Conservation (phyloP, 2,329 filamentous ascomycete genomes). For the Furcasterigmium furcatum region DNA sequence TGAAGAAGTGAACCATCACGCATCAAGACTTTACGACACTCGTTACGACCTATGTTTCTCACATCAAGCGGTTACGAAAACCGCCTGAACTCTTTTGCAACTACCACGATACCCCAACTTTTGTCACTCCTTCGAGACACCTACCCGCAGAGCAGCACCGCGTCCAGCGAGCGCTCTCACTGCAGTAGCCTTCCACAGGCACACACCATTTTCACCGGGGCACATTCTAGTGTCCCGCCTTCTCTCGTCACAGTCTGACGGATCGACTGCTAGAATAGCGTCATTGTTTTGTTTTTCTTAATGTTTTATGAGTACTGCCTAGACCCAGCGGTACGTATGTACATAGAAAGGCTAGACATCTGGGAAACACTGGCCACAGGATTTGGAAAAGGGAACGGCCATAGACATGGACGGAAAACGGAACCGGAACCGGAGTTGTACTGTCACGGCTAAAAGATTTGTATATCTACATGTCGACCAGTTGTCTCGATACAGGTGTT, state of each 20-base stretch:
- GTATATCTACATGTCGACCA: no score
- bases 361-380: no score
- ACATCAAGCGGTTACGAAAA: no score
- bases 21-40: background rate
- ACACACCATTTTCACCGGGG: conserved; percentile 8
- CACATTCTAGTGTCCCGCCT: background rate
- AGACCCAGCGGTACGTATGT: background rate
- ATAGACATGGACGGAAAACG: no score
- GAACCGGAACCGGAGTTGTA: no score
- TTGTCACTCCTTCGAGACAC: conserved; percentile 7
- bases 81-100: no score
- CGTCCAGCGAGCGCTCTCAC: no score
- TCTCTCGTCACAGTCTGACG: no score
- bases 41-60: background rate
- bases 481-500: background rate
- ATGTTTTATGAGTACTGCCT: conserved; percentile 9
- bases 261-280: background rate
- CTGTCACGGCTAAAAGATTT: no score
- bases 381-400: no score
- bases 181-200: no score
- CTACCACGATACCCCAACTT: conserved; percentile 24
- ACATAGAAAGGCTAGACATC: no score
- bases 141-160: conserved; percentile 7
- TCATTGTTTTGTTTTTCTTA: background rate
- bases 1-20: conserved; percentile 9